A percentile compares a stretch with the other conserved stretches of the same genome.
Conservation (phyloP, 2,329 filamentous ascomycete species). For the Hypoxylon sp. region DNA sequence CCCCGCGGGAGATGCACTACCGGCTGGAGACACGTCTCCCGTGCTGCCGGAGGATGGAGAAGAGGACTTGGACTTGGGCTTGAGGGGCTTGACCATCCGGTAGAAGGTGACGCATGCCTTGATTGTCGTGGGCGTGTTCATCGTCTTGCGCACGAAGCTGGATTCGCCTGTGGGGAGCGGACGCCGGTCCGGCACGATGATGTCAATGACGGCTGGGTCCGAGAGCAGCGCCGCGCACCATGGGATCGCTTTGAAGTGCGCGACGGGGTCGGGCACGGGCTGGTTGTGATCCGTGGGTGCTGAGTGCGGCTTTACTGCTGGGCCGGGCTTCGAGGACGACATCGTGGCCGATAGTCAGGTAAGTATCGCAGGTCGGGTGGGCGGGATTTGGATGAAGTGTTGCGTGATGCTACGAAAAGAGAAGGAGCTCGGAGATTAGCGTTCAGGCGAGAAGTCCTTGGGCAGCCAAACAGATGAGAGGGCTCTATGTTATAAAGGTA, state of each 20-base stretch:
- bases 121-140: constrained; percentile 49
- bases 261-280: constrained; percentile 46
- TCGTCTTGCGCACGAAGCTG: constrained; percentile 49
- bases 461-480: background rate
- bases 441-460: background rate
- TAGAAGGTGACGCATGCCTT: constrained; percentile 49
- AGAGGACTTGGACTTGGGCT: constrained; percentile 1
- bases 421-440: background rate
- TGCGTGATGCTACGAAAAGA: constrained; percentile 6
- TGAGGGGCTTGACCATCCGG: constrained; percentile 24
- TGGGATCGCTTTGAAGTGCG: constrained; percentile 51
- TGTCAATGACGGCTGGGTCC: constrained; percentile 42
- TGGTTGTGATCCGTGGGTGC: constrained; percentile 45
- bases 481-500: background rate
- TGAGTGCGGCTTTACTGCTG: constrained; percentile 25
- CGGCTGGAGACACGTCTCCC: constrained; percentile 6
- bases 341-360: constrained; percentile 7
- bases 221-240: constrained; percentile 51
- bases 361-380: background rate
- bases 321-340: constrained; percentile 17
- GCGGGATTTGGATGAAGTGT: constrained; percentile 2
- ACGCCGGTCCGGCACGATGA: constrained; percentile 48
- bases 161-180: constrained; percentile 48
- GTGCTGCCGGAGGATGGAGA: constrained; percentile 9
- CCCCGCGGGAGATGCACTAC: background rate